These are phyloP conservation scores for Bacterosira constricta DNA, from an alignment of 108 stramenopile genomes.

Conservation along the genomic window DNA sequence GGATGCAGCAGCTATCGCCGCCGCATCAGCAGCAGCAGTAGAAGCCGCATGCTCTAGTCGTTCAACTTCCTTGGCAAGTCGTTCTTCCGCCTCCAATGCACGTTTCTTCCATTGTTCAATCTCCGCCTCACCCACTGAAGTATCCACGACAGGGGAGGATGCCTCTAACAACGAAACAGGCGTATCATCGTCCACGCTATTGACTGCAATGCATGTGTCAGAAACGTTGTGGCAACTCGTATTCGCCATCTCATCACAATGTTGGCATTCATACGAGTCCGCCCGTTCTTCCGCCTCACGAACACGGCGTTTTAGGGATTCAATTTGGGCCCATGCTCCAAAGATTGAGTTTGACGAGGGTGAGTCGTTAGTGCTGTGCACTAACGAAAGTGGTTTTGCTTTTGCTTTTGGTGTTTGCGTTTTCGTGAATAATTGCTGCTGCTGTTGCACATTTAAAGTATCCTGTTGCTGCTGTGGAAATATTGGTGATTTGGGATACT, in stretches of 20 bases:
- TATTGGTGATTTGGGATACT: not conserved
- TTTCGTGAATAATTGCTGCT: not conserved
- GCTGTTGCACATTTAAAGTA: not conserved
- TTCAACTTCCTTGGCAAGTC: not conserved
- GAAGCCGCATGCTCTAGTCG: too few species aligned
- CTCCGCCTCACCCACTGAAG: not conserved
- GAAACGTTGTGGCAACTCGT: too few species aligned
- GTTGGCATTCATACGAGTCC: not conserved
- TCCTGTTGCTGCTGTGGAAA: not conserved
- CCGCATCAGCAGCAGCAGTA: not conserved
- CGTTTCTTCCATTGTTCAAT: conserved; percentile 9
- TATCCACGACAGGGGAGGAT: not conserved
- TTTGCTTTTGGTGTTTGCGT: not conserved
- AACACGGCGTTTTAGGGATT: conserved; percentile 22
- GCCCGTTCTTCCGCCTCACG: conserved; percentile 24
- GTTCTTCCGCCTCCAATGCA: conserved; percentile 29
- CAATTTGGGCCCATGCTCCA: conserved; percentile 36
- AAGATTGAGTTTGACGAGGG: conserved; percentile 7
- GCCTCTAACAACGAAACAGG: not conserved
- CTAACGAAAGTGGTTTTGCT: too few species aligned
- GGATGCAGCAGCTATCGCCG: not conserved
- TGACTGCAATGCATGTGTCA: not conserved
- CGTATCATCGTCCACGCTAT: not conserved
- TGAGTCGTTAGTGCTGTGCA: too few species aligned
- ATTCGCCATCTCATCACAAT: not conserved